Conservation (phyloP, 139 green algal species). For the Nannochloris sp. region DNA sequence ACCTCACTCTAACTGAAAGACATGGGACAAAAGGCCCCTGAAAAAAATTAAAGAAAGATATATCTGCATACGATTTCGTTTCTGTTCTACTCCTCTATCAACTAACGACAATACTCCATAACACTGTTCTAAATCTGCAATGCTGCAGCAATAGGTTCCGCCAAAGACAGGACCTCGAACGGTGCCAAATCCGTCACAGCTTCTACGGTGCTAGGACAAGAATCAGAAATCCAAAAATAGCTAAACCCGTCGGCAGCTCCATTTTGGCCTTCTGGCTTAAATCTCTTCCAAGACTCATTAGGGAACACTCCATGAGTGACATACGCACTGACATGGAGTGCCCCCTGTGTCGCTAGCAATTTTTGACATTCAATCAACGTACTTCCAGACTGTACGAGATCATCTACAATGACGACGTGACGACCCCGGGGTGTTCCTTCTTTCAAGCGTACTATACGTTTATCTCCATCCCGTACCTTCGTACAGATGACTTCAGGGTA, state of each 20-base stretch:
- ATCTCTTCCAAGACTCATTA: conserved; percentile 76
- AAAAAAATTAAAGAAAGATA: background rate
- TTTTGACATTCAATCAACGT: conserved; percentile 95
- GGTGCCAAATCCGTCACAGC: conserved; percentile 57
- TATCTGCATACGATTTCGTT: background rate
- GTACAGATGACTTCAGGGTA: conserved; percentile 96
- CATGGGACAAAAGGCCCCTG: background rate
- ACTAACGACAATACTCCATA: background rate
- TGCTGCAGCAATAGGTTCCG: conserved; percentile 76
- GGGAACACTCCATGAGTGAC: conserved; percentile 98
- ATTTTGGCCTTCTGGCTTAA: conserved; percentile 26
- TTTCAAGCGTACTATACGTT: conserved; percentile 93
- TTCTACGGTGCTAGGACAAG: conserved; percentile 73
- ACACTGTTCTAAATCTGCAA: conserved; percentile 72
- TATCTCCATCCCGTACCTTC: conserved; percentile 92
- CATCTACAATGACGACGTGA: conserved; percentile 98
- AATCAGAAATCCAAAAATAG: conserved; percentile 97
- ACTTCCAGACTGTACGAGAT: conserved; percentile 91
- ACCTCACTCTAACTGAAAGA: no score
- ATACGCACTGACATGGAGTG: conserved; percentile 77
- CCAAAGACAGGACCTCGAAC: conserved; percentile 89
- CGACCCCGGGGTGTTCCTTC: conserved; percentile 78
- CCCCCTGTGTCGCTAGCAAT: conserved; percentile 57
- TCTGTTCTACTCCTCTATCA: no score
- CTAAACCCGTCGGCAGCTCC: conserved; percentile 54